Percentiles rank a stretch among this genome's conserved stretches.
Conservation (phyloP, 169 alveolate genomes). For the Miamiensis avidus region DNA sequence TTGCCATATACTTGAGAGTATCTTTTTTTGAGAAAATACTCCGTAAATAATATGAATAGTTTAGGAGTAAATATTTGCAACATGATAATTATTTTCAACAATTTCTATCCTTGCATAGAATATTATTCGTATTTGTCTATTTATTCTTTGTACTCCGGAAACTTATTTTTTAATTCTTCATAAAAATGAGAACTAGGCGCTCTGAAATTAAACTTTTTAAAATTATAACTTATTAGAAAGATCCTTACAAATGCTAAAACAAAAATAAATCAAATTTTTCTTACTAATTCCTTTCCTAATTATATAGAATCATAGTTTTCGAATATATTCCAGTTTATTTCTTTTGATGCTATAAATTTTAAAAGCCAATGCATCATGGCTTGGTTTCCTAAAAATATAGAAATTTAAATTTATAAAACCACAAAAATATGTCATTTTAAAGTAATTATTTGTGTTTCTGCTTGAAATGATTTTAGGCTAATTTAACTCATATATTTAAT, state of each 20-base stretch:
- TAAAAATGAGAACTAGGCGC: constrained; percentile 7
- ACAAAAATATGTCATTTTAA: background rate
- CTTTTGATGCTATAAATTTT: background rate
- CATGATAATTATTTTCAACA: background rate
- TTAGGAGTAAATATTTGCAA: background rate
- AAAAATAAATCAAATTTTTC: too few relatives aligned
- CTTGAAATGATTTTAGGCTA: background rate
- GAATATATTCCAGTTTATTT: background rate
- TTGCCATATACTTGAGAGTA: constrained; percentile 4
- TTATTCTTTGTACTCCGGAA: constrained; percentile 3
- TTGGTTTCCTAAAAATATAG: background rate
- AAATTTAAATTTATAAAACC: too few relatives aligned
- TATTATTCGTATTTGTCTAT: background rate
- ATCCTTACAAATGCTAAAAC: too few relatives aligned
- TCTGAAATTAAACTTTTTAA: background rate
- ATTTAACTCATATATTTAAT: background rate
- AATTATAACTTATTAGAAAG: too few relatives aligned
- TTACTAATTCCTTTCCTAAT: background rate
- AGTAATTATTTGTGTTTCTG: constrained; percentile 5
- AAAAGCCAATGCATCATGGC: background rate
- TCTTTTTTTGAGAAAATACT: background rate
- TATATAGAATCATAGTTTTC: constrained; percentile 1
- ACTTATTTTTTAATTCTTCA: background rate
- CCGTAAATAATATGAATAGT: background rate
- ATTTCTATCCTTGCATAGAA: background rate